Conservation (phyloP, 495 filamentous ascomycete genomes). For the Penicillium mononematosum region DNA sequence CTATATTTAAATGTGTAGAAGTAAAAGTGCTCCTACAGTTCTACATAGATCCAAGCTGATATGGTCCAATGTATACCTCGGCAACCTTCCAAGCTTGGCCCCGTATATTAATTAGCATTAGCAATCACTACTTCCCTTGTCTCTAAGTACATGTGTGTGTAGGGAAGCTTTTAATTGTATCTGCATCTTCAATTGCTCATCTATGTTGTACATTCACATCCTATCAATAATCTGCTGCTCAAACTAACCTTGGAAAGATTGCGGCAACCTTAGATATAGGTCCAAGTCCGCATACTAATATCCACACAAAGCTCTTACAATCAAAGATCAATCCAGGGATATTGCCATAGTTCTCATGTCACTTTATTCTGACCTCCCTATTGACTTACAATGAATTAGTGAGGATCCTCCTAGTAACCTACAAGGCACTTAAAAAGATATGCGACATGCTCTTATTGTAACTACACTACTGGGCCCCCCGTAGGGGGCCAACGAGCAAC, state of each 20-base stretch:
- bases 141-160: neutral
- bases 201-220: neutral
- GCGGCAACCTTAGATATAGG: neutral
- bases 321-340: neutral
- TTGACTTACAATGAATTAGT: neutral
- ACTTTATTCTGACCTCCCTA: neutral
- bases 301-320: neutral
- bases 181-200: neutral
- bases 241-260: neutral
- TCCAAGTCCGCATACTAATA: neutral
- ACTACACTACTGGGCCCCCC: neutral
- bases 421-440: neutral
- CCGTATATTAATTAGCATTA: neutral
- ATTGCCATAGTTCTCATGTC: neutral
- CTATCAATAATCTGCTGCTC: neutral
- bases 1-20: neutral
- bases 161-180: neutral
- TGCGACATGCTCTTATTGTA: neutral
- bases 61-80: neutral
- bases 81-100: neutral
- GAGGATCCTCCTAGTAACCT: neutral
- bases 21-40: neutral
- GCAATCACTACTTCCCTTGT: neutral
- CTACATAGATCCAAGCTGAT: neutral
- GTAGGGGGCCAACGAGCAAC: slow-evolving; percentile 1